Percentiles rank a stretch among this genome's conserved stretches.
Evolutionary conservation across 148 eudicot genomes (phyloP).

Genomic region (Vaccinium darrowii): DNA sequence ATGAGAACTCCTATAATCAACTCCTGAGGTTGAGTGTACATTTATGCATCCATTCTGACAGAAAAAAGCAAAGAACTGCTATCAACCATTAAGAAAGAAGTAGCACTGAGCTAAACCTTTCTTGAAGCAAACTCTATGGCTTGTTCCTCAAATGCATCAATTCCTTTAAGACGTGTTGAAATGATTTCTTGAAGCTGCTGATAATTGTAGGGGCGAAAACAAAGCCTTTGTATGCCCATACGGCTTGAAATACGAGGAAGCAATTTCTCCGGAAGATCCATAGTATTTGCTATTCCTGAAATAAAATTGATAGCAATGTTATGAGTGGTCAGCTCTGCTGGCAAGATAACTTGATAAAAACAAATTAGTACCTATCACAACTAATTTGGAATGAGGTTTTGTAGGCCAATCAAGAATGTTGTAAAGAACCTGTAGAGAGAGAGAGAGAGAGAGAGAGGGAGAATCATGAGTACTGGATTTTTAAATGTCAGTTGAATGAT

Average conservation of each 20-base stretch:
- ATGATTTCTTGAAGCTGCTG: constrained; percentile 97
- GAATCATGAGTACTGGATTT: background rate
- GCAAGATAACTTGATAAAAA: constrained; percentile 9
- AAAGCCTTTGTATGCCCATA: constrained; percentile 93
- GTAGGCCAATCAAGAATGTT: constrained; percentile 99
- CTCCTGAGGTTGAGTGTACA: constrained; percentile 1
- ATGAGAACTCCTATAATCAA: constrained; percentile 9
- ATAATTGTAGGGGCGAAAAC: constrained; percentile 90
- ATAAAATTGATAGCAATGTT: background rate
- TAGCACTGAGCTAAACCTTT: constrained; percentile 48
- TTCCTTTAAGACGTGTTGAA: constrained; percentile 83
- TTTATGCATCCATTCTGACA: background rate
- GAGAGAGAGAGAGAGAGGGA: background rate
- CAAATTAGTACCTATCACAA: constrained; percentile 71
- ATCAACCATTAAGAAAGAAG: background rate
- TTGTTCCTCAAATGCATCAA: constrained; percentile 90
- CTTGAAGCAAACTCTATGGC: constrained; percentile 96
- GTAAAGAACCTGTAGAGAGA: constrained; percentile 70
- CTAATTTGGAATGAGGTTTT: constrained; percentile 82
- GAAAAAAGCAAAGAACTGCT: background rate
- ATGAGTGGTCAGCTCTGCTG: background rate
- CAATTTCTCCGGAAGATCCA: constrained; percentile 99
- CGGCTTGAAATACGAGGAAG: constrained; percentile 98
- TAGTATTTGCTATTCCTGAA: constrained; percentile 97
- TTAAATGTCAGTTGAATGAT: no score